phyloP scores from a whole-genome alignment of 805 yeast species.

The Schizosaccharomyces osmophilus region DNA sequence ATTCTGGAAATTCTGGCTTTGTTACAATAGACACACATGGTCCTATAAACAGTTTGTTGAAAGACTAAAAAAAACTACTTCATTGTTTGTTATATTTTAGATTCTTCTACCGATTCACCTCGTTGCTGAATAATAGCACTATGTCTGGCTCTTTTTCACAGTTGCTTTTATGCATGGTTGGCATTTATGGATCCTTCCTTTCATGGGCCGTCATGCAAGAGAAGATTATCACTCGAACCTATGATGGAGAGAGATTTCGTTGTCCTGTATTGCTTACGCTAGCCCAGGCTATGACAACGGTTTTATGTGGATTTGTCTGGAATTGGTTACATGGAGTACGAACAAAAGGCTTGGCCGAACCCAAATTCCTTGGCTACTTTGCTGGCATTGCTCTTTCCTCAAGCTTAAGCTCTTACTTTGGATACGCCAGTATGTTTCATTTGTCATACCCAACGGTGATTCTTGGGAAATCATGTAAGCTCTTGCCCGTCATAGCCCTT shows the following conservation, averaged over 20 bases:
- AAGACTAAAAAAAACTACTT: no score
- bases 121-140: neutral
- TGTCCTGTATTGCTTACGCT: neutral
- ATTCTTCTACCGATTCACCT: neutral
- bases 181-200: conserved; percentile 53
- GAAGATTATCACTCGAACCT: conserved; percentile 51
- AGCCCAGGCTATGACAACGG: neutral
- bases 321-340: neutral
- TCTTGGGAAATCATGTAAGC: conserved; percentile 77
- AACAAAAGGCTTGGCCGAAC: neutral
- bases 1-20: no score
- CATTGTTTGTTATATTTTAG: no score
- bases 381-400: conserved; percentile 31
- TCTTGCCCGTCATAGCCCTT: conserved; percentile 64
- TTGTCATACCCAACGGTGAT: conserved; percentile 69
- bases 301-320: neutral
- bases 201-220: conserved; percentile 89
- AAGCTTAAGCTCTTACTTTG: conserved; percentile 60
- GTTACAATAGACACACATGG: no score
- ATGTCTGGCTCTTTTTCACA: conserved; percentile 1
- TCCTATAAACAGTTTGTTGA: no score
- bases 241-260: conserved; percentile 12
- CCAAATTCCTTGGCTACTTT: neutral
- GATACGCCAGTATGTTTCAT: conserved; percentile 51
- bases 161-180: conserved; percentile 1